phyloP scores from a whole-genome alignment of 257 asterid species.

The Marsdenia floribunda region DNA sequence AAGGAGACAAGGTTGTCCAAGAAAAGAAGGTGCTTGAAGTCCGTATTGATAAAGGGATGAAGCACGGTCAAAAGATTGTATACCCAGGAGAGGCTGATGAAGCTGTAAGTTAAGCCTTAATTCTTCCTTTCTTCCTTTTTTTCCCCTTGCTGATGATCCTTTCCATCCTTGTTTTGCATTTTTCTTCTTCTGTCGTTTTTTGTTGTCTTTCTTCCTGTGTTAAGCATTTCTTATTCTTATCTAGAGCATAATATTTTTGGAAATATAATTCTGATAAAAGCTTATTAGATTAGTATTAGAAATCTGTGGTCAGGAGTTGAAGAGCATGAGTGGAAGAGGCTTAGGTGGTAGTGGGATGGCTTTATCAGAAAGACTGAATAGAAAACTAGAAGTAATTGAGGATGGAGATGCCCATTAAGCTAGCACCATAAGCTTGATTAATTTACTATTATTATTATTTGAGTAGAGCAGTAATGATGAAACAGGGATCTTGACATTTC shows the following conservation, averaged over 20 bases:
- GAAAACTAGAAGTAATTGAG: neutral
- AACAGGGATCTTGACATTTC: neutral
- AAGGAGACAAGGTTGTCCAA: slow-evolving; percentile 22
- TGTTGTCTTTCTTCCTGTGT: neutral
- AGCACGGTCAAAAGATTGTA: slow-evolving; percentile 19
- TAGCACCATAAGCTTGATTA: neutral
- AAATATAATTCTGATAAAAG: neutral
- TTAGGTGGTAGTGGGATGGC: neutral
- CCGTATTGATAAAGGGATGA: slow-evolving; percentile 23
- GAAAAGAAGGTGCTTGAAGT: slow-evolving; percentile 25
- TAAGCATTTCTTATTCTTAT: neutral
- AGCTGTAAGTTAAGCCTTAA: slow-evolving; percentile 17
- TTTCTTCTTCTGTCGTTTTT: neutral
- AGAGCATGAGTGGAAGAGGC: neutral
- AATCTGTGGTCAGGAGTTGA: neutral
- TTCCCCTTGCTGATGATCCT: neutral
- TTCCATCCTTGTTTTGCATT: neutral
- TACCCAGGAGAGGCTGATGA: slow-evolving; percentile 27
- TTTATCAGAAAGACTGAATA: neutral
- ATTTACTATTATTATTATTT: too few relatives aligned
- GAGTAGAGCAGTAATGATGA: too few relatives aligned
- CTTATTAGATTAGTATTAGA: neutral
- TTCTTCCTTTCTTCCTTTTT: neutral
- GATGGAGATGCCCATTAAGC: neutral
- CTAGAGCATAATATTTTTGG: neutral